These are phyloP conservation scores for Streptanthus diversifolius DNA, from an alignment of 345 rosid species.

Conservation along the genomic window DNA sequence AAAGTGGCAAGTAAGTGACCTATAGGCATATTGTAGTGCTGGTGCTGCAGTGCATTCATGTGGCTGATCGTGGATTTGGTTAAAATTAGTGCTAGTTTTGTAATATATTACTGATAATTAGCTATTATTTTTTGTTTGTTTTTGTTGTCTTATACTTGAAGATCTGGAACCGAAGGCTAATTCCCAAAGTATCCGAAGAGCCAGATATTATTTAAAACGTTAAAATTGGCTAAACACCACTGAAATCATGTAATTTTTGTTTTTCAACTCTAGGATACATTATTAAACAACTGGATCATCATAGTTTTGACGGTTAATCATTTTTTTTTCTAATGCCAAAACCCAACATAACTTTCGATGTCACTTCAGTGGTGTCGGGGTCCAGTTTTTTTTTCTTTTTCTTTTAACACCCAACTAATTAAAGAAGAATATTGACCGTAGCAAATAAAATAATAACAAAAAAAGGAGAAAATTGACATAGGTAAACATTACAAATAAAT, in stretches of 20 bases:
- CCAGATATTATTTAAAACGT: background rate
- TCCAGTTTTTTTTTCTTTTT: background rate
- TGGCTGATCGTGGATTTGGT: conserved; percentile 10
- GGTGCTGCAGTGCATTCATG: conserved; percentile 13
- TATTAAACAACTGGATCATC: background rate
- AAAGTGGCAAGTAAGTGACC: background rate
- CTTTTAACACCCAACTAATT: background rate
- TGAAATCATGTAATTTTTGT: background rate
- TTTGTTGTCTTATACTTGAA: background rate
- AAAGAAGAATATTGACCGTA: background rate
- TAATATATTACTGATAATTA: background rate
- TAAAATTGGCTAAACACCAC: background rate
- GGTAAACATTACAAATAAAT: background rate
- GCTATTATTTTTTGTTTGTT: background rate
- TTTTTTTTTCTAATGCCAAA: background rate
- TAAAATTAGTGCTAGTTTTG: background rate
- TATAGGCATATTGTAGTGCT: background rate
- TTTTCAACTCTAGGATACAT: background rate
- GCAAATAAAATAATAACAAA: too few relatives aligned
- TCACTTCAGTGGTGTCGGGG: background rate
- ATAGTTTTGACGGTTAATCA: background rate
- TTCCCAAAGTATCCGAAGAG: background rate
- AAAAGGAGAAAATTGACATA: background rate
- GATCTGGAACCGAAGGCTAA: background rate
- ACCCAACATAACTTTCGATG: background rate